phyloP scores from a whole-genome alignment of 2,329 filamentous ascomycete genomes.

The Diaporthe eres region DNA sequence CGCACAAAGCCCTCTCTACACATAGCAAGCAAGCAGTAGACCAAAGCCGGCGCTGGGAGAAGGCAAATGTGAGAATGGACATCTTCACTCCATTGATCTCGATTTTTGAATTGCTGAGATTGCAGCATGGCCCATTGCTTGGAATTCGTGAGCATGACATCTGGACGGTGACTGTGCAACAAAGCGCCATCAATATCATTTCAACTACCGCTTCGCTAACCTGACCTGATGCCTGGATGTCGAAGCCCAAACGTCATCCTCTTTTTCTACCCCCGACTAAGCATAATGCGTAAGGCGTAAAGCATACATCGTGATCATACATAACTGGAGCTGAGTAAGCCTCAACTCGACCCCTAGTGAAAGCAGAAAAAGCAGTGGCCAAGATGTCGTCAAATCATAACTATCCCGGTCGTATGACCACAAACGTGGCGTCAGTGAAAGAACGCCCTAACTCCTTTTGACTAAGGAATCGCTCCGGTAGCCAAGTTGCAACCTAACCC shows the following conservation, averaged over 20 bases:
- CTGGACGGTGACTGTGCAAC: not conserved
- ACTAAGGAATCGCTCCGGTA: not conserved
- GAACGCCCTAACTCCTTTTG: conserved; percentile 10
- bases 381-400: not conserved
- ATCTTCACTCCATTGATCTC: conserved; percentile 38
- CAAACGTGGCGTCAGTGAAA: not conserved
- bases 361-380: not conserved
- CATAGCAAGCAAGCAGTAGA: conserved; percentile 32
- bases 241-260: not conserved
- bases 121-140: not conserved
- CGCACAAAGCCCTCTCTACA: conserved; percentile 21
- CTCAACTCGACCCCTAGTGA: not conserved
- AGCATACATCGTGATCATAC: conserved; percentile 39
- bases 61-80: conserved; percentile 36
- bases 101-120: not conserved
- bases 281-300: conserved; percentile 31
- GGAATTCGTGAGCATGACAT: no score
- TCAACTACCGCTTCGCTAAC: not conserved
- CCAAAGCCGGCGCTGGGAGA: conserved; percentile 23
- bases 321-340: not conserved
- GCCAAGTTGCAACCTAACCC: not conserved
- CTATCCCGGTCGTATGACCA: not conserved
- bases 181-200: not conserved
- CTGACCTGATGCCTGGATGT: not conserved
- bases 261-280: not conserved